Conservation (phyloP, 163 green algal species). For the Scenedesmus sp. region DNA sequence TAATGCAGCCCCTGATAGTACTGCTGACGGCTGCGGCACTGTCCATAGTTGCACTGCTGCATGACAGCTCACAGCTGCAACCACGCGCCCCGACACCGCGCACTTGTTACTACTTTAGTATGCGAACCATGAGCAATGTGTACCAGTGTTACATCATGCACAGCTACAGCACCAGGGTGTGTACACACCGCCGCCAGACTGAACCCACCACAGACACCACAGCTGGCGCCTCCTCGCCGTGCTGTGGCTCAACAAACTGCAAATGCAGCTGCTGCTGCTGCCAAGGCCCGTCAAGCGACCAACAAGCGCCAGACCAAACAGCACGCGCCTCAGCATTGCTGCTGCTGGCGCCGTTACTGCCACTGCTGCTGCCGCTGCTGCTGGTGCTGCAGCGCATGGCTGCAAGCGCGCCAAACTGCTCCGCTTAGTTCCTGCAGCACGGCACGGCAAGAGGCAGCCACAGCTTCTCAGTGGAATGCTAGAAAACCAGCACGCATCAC, state of each 20-base stretch:
- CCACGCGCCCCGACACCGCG: not conserved
- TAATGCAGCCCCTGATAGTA: too few relatives aligned
- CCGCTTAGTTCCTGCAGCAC: constrained; percentile 26
- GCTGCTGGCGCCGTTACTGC: not conserved
- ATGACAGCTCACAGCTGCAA: not conserved
- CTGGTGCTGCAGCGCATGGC: constrained; percentile 28
- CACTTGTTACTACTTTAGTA: not conserved
- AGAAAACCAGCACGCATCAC: too few relatives aligned
- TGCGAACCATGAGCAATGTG: not conserved
- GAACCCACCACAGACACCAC: not conserved
- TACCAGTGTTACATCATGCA: not conserved
- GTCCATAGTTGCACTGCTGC: too few relatives aligned
- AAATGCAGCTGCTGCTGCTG: not conserved
- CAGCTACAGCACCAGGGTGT: not conserved
- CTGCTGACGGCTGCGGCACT: too few relatives aligned
- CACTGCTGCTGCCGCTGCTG: constrained; percentile 13
- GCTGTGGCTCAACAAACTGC: not conserved
- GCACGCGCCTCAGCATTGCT: not conserved
- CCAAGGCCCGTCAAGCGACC: not conserved
- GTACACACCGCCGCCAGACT: not conserved
- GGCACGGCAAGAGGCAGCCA: not conserved
- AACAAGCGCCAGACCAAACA: not conserved
- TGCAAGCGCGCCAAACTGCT: constrained; percentile 9
- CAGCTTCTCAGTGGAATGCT: too few relatives aligned
- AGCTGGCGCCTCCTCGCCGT: not conserved